Conservation (phyloP, 176 grass and related monocot genomes). For the Poa pratensis region DNA sequence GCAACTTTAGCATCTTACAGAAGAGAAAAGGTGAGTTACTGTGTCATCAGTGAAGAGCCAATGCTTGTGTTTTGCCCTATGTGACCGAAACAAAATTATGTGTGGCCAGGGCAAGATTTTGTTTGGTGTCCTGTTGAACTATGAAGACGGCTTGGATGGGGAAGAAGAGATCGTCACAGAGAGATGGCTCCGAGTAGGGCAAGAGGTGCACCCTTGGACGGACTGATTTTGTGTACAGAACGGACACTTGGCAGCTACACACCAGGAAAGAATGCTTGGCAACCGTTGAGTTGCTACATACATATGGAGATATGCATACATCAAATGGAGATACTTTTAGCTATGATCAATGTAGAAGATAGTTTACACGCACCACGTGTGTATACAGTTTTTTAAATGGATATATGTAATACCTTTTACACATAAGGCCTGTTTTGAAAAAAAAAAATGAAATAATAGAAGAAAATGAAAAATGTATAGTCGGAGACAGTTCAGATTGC, state of each 20-base stretch:
- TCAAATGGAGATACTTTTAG: neutral
- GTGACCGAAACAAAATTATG: neutral
- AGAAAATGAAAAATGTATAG: neutral
- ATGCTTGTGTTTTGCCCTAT: neutral
- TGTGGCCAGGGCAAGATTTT: slow-evolving; percentile 79
- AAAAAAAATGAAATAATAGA: neutral
- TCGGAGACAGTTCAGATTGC: neutral
- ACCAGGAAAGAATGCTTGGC: neutral
- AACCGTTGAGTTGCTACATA: neutral
- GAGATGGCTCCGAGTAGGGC: slow-evolving; percentile 80
- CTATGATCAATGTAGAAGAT: neutral
- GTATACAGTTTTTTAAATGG: neutral
- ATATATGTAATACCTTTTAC: neutral
- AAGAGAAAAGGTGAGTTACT: slow-evolving; percentile 60
- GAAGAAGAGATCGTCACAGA: slow-evolving; percentile 43
- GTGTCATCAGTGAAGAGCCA: neutral
- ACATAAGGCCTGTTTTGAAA: neutral
- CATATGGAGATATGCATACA: neutral
- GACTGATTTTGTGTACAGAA: slow-evolving; percentile 34
- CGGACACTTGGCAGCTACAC: neutral
- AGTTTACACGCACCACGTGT: neutral
- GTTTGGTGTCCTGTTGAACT: slow-evolving; percentile 80
- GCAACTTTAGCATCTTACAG: slow-evolving; percentile 90
- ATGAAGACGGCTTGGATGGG: slow-evolving; percentile 54
- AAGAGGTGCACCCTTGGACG: slow-evolving; percentile 61